These are phyloP conservation scores for Neurospora sp. DNA, from an alignment of 2,329 filamentous ascomycete species.

Conservation along the genomic window DNA sequence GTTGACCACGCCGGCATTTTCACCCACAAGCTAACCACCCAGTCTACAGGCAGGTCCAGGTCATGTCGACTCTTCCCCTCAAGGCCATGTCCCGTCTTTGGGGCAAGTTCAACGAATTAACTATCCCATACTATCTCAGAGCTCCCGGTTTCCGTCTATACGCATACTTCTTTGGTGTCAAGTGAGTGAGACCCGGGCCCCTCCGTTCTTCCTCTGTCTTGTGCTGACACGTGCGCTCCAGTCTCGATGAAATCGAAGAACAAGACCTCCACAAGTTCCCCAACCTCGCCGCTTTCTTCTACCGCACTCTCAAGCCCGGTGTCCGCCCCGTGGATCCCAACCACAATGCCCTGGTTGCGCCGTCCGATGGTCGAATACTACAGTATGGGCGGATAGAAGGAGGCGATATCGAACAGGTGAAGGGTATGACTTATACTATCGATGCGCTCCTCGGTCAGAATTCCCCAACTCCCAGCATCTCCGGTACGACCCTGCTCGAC, in stretches of 20 bases:
- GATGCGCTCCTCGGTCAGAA: slow-evolving; percentile 77
- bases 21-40: background rate
- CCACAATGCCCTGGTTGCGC: slow-evolving; percentile 70
- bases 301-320: slow-evolving; percentile 85
- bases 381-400: slow-evolving; percentile 88
- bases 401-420: slow-evolving; percentile 95
- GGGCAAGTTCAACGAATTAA: slow-evolving; percentile 85
- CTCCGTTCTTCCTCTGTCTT: background rate
- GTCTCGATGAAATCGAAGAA: slow-evolving; percentile 77
- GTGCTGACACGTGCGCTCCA: slow-evolving; percentile 26
- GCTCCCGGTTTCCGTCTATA: slow-evolving; percentile 89
- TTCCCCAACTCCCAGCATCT: slow-evolving; percentile 45
- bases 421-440: slow-evolving; percentile 95
- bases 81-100: slow-evolving; percentile 84
- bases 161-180: slow-evolving; percentile 83
- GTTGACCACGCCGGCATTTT: background rate
- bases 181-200: slow-evolving; percentile 29
- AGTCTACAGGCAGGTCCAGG: slow-evolving; percentile 62
- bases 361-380: slow-evolving; percentile 80
- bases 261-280: slow-evolving; percentile 81
- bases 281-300: slow-evolving; percentile 95
- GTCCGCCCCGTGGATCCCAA: slow-evolving; percentile 75
- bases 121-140: slow-evolving; percentile 78
- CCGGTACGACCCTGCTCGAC: slow-evolving; percentile 25
- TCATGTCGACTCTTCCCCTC: slow-evolving; percentile 86